Conservation (phyloP, 495 filamentous ascomycete species). For the Glarea lozoyensis region DNA sequence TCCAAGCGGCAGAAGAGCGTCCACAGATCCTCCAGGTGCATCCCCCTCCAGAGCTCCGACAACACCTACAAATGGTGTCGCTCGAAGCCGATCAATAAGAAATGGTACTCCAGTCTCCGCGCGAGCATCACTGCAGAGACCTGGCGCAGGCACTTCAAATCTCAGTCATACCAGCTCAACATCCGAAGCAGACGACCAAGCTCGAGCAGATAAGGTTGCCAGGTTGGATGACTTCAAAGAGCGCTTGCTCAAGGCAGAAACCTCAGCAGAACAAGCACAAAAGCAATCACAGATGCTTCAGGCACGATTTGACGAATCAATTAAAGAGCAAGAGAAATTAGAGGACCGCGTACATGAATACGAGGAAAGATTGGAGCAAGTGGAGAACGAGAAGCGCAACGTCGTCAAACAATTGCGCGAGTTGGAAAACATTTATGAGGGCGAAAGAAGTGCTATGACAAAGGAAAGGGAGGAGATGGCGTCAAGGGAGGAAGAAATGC, state of each 20-base stretch:
- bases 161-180: slow-evolving; percentile 49
- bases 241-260: slow-evolving; percentile 72
- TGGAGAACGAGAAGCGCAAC: slow-evolving; percentile 75
- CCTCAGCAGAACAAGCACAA: slow-evolving; percentile 66
- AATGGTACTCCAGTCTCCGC: slow-evolving; percentile 57
- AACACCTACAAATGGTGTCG: slow-evolving; percentile 22
- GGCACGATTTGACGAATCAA: slow-evolving; percentile 74
- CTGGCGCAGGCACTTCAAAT: slow-evolving; percentile 42
- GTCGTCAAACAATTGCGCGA: slow-evolving; percentile 73
- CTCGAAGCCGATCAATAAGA: slow-evolving; percentile 41
- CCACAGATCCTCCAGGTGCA: slow-evolving; percentile 13
- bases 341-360: slow-evolving; percentile 80
- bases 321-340: slow-evolving; percentile 72
- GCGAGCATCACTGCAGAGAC: slow-evolving; percentile 54
- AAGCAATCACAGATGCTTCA: slow-evolving; percentile 81
- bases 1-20: slow-evolving; percentile 11
- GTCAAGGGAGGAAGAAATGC: slow-evolving; percentile 79
- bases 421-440: slow-evolving; percentile 81
- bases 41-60: slow-evolving; percentile 15
- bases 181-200: slow-evolving; percentile 43
- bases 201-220: slow-evolving; percentile 60
- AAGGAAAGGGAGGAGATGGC: slow-evolving; percentile 85
- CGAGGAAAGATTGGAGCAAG: slow-evolving; percentile 66
- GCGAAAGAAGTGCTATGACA: slow-evolving; percentile 76
- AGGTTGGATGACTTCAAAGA: slow-evolving; percentile 79